Conservation (phyloP, 1,139 yeast species). For the Sugiyamaella japonica region DNA sequence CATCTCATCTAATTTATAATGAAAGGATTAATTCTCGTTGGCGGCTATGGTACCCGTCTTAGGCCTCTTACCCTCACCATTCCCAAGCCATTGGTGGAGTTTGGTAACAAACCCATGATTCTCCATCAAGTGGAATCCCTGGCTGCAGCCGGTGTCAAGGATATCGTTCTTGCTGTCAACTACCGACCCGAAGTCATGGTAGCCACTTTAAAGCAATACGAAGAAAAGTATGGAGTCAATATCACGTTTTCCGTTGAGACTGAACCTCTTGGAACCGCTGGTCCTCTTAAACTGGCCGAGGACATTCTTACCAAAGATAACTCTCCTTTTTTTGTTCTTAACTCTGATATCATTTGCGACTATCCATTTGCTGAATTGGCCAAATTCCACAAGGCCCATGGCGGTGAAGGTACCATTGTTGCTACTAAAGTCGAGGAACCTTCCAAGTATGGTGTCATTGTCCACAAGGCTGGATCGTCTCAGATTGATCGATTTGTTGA, state of each 20-base stretch:
- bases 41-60: slow-evolving; percentile 99
- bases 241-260: slow-evolving; percentile 98
- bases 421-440: slow-evolving; percentile 99
- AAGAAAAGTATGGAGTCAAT: slow-evolving; percentile 87
- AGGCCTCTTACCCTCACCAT: slow-evolving; percentile 96
- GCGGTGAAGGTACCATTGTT: slow-evolving; percentile 97
- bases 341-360: slow-evolving; percentile 98
- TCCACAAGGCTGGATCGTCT: slow-evolving; percentile 90
- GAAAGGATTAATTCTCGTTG: slow-evolving; percentile 99
- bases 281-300: slow-evolving; percentile 98
- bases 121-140: slow-evolving; percentile 97
- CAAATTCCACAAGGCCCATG: slow-evolving; percentile 90
- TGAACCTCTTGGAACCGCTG: slow-evolving; percentile 99
- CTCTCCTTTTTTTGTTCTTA: slow-evolving; percentile 94
- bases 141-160: slow-evolving; percentile 98
- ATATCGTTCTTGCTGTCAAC: slow-evolving; percentile 97
- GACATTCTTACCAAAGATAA: slow-evolving; percentile 89
- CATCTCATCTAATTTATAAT: slow-evolving; percentile 43
- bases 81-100: slow-evolving; percentile 98
- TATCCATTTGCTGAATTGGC: slow-evolving; percentile 95
- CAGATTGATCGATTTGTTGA: slow-evolving; percentile 98
- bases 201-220: slow-evolving; percentile 89
- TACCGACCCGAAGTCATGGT: slow-evolving; percentile 99
- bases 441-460: slow-evolving; percentile 98
- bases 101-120: slow-evolving; percentile 88